phyloP scores from a whole-genome alignment of 2,329 filamentous ascomycete species.

The Celoporthe dispersa region DNA sequence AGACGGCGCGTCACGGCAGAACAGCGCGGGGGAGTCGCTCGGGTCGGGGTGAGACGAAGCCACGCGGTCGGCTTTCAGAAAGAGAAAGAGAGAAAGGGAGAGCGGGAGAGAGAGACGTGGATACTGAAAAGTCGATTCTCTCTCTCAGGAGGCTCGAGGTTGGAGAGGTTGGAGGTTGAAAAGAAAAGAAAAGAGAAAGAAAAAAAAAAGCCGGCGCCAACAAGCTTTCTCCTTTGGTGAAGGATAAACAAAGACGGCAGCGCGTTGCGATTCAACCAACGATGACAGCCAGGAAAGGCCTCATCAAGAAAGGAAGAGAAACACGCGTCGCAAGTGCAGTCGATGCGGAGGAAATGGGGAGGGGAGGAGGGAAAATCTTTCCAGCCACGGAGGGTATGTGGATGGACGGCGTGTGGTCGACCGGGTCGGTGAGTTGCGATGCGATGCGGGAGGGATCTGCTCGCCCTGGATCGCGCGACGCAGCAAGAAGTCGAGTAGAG shows the following conservation, averaged over 20 bases:
- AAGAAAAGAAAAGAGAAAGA: too few relatives aligned
- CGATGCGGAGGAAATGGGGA: slow-evolving; percentile 10
- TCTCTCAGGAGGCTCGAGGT: slow-evolving; percentile 5
- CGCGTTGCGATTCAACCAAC: slow-evolving; percentile 26
- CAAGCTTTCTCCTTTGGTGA: slow-evolving; percentile 10
- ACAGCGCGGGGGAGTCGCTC: slow-evolving; percentile 11
- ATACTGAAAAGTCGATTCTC: not conserved
- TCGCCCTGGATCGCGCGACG: slow-evolving; percentile 25
- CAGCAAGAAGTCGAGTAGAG: slow-evolving; percentile 18
- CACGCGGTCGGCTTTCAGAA: not conserved
- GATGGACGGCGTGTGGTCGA: slow-evolving; percentile 12
- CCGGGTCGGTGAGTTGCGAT: slow-evolving; percentile 18
- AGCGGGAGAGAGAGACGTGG: not conserved
- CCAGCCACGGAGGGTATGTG: slow-evolving; percentile 10
- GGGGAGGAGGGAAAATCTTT: not conserved
- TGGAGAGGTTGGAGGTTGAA: slow-evolving; percentile 6
- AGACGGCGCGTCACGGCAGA: slow-evolving; percentile 18
- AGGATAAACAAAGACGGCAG: slow-evolving; percentile 29
- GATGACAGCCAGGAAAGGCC: slow-evolving; percentile 26
- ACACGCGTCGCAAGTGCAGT: slow-evolving; percentile 18
- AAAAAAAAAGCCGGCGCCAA: not conserved
- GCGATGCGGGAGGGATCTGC: slow-evolving; percentile 28
- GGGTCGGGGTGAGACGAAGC: slow-evolving; percentile 16
- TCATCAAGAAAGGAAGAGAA: slow-evolving; percentile 9
- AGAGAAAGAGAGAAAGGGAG: not conserved